Evolutionary conservation across 2,329 filamentous ascomycete genomes (phyloP).

Genomic region (Penicillium freii): DNA sequence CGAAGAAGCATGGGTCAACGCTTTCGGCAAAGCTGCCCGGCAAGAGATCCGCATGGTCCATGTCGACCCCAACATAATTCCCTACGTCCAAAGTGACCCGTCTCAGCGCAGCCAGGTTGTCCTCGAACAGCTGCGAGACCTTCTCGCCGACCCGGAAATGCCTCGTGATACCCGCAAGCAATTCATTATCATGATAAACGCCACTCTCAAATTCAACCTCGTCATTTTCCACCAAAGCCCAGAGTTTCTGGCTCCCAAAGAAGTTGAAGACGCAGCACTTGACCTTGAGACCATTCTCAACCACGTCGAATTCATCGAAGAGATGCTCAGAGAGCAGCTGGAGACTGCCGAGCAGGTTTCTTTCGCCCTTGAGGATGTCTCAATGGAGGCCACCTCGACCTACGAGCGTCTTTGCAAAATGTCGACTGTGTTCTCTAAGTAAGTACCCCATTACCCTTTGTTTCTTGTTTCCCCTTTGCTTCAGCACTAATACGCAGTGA

Average conservation of each 20-base stretch:
- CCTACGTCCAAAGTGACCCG: background rate
- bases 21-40: constrained; percentile 25
- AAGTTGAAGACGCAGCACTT: constrained; percentile 9
- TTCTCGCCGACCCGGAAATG: constrained; percentile 16
- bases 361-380: constrained; percentile 11
- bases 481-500: background rate
- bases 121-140: constrained; percentile 18
- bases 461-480: background rate
- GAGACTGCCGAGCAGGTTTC: constrained; percentile 7
- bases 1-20: constrained; percentile 25
- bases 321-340: constrained; percentile 12
- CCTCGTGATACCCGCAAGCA: constrained; percentile 9
- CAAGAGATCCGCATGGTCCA: constrained; percentile 17
- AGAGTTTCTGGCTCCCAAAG: constrained; percentile 13
- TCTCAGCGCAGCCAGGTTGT: constrained; percentile 3
- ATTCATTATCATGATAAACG: constrained; percentile 24
- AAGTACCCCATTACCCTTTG: constrained; percentile 1
- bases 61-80: constrained; percentile 15
- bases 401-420: constrained; percentile 21
- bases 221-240: constrained; percentile 22
- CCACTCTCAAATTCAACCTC: constrained; percentile 22
- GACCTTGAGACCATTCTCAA: constrained; percentile 14
- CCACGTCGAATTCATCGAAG: constrained; percentile 9
- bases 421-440: constrained; percentile 20
- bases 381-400: background rate